Evolutionary conservation across 1,284 basidiomycete genomes (phyloP).

Genomic region (Ustilago lituana): DNA sequence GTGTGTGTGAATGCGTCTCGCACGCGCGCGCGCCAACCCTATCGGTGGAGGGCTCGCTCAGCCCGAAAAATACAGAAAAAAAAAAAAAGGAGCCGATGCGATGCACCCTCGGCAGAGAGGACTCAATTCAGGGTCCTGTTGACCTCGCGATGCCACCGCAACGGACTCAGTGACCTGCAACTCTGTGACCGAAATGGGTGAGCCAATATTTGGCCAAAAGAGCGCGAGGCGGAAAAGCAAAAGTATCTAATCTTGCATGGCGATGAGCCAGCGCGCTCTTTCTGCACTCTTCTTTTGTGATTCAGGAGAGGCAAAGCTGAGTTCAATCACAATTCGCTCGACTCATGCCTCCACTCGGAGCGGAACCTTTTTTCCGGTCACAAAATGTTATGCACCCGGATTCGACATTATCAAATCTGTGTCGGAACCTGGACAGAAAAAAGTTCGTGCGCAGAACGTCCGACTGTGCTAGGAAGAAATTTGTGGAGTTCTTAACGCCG

Average conservation of each 20-base stretch:
- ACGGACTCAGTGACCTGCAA: not conserved
- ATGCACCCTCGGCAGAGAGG: not conserved
- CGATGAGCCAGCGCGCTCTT: slow-evolving; percentile 4
- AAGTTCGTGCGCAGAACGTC: not conserved
- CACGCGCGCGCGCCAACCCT: slow-evolving; percentile 6
- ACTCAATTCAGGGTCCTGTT: slow-evolving; percentile 17
- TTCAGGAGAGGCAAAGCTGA: slow-evolving; percentile 6
- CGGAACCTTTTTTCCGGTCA: too few species aligned
- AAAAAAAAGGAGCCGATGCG: too few species aligned
- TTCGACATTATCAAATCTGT: too few species aligned
- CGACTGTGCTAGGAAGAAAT: slow-evolving; percentile 19
- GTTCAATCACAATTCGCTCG: slow-evolving; percentile 2
- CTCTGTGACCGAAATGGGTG: too few species aligned
- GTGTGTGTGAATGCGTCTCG: not conserved
- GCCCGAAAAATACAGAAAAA: too few species aligned
- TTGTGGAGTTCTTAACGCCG: slow-evolving; percentile 24
- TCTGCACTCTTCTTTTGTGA: too few species aligned
- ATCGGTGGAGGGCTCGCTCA: not conserved
- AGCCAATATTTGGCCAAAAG: too few species aligned
- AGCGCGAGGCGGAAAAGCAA: not conserved
- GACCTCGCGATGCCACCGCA: slow-evolving; percentile 8
- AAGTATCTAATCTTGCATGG: slow-evolving; percentile 13
- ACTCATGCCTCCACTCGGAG: slow-evolving; percentile 27
- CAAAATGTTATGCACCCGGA: too few species aligned
- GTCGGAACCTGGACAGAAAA: slow-evolving; percentile 2